Conservation (phyloP, 225 moss, liverwort and hornwort genomes). For the Anthoceros angustus region DNA sequence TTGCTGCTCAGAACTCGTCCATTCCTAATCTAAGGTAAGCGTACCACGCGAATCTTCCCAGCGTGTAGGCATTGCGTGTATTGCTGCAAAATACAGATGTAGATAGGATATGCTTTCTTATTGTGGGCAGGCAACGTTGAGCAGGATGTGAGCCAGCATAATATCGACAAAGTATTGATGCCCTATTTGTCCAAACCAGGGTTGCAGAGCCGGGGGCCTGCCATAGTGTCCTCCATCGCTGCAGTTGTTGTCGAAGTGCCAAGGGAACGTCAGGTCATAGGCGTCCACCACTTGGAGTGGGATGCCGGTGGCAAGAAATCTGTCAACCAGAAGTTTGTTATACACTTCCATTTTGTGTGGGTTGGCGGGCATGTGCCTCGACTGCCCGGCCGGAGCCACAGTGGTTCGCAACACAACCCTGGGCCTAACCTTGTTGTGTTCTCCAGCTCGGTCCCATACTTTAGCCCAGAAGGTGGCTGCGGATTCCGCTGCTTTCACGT, state of each 20-base stretch:
- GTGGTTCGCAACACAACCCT: slow-evolving; percentile 25
- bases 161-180: slow-evolving; percentile 31
- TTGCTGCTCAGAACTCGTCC: too few species aligned
- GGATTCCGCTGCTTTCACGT: slow-evolving; percentile 16
- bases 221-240: slow-evolving; percentile 38
- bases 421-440: slow-evolving; percentile 12
- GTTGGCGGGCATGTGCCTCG: slow-evolving; percentile 18
- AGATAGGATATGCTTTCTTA: too few species aligned
- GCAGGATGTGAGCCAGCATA: slow-evolving; percentile 25
- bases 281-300: slow-evolving; percentile 16
- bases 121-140: slow-evolving; percentile 19
- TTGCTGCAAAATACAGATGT: too few species aligned
- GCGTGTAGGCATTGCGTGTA: too few species aligned
- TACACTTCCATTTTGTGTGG: slow-evolving; percentile 33
- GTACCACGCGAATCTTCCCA: too few species aligned
- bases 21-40: too few species aligned
- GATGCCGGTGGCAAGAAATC: slow-evolving; percentile 11
- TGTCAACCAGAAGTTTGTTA: slow-evolving; percentile 26
- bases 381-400: slow-evolving; percentile 17
- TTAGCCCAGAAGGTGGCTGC: slow-evolving; percentile 24
- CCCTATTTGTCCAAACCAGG: slow-evolving; percentile 21
- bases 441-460: slow-evolving; percentile 9
- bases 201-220: slow-evolving; percentile 15
- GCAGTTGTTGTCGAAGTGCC: slow-evolving; percentile 20
- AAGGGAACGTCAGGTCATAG: slow-evolving; percentile 28